Evolutionary conservation across 2,329 filamentous ascomycete species (phyloP).

Genomic region (Diaporthe sp.): DNA sequence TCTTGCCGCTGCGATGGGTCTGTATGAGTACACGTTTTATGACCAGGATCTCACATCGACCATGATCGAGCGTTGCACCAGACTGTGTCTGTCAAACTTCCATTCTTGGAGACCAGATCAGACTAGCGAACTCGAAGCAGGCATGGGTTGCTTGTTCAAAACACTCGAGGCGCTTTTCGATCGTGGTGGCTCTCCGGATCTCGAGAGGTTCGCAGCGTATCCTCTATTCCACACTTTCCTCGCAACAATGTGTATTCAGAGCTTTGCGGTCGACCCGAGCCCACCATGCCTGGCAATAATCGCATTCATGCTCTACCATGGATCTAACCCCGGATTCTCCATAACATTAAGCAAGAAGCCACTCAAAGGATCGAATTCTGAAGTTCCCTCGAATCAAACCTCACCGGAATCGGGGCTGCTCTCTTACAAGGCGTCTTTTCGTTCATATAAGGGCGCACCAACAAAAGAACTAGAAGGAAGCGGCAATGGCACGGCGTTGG

Average conservation of each 20-base stretch:
- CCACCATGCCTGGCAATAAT: background rate
- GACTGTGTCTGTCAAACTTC: background rate
- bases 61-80: background rate
- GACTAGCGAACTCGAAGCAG: background rate
- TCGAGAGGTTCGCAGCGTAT: background rate
- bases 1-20: constrained; percentile 1
- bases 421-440: background rate
- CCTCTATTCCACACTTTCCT: constrained; percentile 2
- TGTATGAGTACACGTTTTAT: background rate
- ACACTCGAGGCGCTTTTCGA: constrained; percentile 1
- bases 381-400: background rate
- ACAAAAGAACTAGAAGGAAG: background rate
- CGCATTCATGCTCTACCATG: constrained; percentile 12
- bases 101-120: background rate
- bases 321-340: background rate
- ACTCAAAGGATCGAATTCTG: background rate
- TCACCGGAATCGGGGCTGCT: background rate
- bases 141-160: background rate
- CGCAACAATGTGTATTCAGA: background rate
- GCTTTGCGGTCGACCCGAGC: background rate
- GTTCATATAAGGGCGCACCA: background rate
- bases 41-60: background rate
- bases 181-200: constrained; percentile 1
- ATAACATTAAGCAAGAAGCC: background rate
- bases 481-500: background rate